Base-by-base conservation (phyloP, 176 grass and related monocot species). In the Eremochloa ophiuroides region DNA sequence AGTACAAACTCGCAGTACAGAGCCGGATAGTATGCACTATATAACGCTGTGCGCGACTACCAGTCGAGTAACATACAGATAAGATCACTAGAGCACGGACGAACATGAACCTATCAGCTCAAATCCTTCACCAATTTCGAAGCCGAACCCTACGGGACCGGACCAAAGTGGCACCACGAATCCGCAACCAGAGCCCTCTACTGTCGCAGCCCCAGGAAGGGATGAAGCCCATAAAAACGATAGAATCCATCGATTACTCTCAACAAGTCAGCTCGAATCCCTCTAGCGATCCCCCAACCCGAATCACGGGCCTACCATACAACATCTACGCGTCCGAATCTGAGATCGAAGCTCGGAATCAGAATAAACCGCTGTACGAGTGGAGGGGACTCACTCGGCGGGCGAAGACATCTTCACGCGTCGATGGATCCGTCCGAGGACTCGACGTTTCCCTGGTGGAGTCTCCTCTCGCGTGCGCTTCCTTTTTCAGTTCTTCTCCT, bases 371-470 rank as follows among this genome's bases (percentile, higher is more conserved):
- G 2, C 11, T 38, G 9, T 1, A 71, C 53, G 50, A 48, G 12
- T 18, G 20, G 27, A 84, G 26, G 66, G 33, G 26, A 88, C 93
- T 93, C 79, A 95, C 90, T 93, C 93, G 35, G 48, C 90, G 17
- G 93, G 93, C 29, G 93, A 88, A 59, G 90, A 90, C 93, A 95
- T 95, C 48, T 66, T 70, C 63, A 60, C 13, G 64, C 23, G 72
- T 62, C 50, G 51, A 71, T 62, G 33, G 69, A 84, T 67, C 48
- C 62, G 25, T 67, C 48, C 62, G 25, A 79, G 29, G 26, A 20
- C 47, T 85, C 66, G 13, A 61, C 16, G 44, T 47, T 55, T 61
- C 73, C 10, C 38, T 61, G 10, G 50, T 41, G 34, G 5, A 11
- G 10, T 27, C 10, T 27, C 25, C 10, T 68, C 62, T 79, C 77